phyloP scores from a whole-genome alignment of 495 filamentous ascomycete species.

The Darksidea phi region DNA sequence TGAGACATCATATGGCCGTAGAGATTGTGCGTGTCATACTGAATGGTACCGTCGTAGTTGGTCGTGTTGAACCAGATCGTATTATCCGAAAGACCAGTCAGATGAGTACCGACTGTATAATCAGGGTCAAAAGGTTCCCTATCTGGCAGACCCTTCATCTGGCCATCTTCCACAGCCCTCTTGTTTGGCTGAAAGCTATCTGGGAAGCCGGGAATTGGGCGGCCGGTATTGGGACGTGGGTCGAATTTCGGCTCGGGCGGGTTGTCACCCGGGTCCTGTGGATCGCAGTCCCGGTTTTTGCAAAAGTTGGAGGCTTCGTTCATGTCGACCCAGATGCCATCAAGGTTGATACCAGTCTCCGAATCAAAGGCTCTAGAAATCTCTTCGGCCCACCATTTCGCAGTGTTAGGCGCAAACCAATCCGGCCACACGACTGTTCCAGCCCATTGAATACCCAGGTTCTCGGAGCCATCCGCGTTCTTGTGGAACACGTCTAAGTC shows the following conservation, averaged over 20 bases:
- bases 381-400: slow-evolving; percentile 71
- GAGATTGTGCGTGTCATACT: slow-evolving; percentile 85
- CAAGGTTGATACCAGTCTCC: slow-evolving; percentile 70
- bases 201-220: slow-evolving; percentile 67
- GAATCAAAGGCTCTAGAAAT: slow-evolving; percentile 65
- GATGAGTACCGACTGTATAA: slow-evolving; percentile 73
- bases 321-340: slow-evolving; percentile 50
- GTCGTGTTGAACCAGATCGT: slow-evolving; percentile 74
- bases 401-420: slow-evolving; percentile 72
- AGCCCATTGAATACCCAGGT: slow-evolving; percentile 30
- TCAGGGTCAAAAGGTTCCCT: slow-evolving; percentile 74
- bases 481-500: slow-evolving; percentile 43
- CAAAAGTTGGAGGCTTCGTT: slow-evolving; percentile 52
- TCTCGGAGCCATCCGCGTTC: slow-evolving; percentile 51
- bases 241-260: slow-evolving; percentile 16
- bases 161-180: slow-evolving; percentile 42
- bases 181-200: slow-evolving; percentile 65
- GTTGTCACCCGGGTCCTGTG: slow-evolving; percentile 35
- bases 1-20: slow-evolving; percentile 83
- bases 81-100: slow-evolving; percentile 34
- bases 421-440: slow-evolving; percentile 54
- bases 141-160: slow-evolving; percentile 58
- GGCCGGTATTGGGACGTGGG: slow-evolving; percentile 55
- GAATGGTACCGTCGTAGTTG: slow-evolving; percentile 67
- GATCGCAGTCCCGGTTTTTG: slow-evolving; percentile 67